Evolutionary conservation across 768 basidiomycete genomes (phyloP), one percentile per base, ranked within the genome.

Genomic region (Phlebiopsis flavidoalba): DNA sequence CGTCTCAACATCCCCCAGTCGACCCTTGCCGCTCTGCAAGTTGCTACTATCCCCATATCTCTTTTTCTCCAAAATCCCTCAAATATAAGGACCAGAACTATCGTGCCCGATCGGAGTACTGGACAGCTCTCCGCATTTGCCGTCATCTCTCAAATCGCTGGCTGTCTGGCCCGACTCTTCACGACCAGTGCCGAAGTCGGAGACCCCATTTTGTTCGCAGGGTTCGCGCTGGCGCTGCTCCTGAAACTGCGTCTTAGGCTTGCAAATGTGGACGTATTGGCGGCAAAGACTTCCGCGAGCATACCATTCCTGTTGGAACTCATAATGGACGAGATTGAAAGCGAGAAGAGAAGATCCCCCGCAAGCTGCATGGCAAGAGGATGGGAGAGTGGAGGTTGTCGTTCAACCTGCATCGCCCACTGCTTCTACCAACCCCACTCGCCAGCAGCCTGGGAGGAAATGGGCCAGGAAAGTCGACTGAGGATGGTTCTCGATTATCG

Each of bases 111-210:
- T 5, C 74, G 80, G 53, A 91, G 88, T 7, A 98, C 97, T 0
- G 97, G 97, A 11, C 94, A 98, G 69, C 88, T 99, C 46, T 95
- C 93, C 11, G 85, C 93, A 0, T 92, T 99, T 69, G 94, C 95
- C 24, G 93, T 98, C 40, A 75, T 92, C 67, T 83, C 93, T 54
- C 93, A 96, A 64, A 83, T 98, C 43, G 81, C 80, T 1, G 96
- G 97, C 22, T 97, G 95, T 73, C 77, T 93, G 40, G 97, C 96
- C 0, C 80, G 97, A 49, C 77, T 98, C 15, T 98, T 95, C 79
- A 99, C 97, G 7, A 98, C 94, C 12, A 82, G 87, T 10, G 89
- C 88, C 35, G 96, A 98, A 72, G 88, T 97, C 59, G 84, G 87
- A 54, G 97, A 98, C 72, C 65, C 71, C 8, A 79, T 97, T 64